These are phyloP conservation scores for Colletotrichum navitas DNA, from an alignment of 2,329 filamentous ascomycete genomes.

Conservation along the genomic window DNA sequence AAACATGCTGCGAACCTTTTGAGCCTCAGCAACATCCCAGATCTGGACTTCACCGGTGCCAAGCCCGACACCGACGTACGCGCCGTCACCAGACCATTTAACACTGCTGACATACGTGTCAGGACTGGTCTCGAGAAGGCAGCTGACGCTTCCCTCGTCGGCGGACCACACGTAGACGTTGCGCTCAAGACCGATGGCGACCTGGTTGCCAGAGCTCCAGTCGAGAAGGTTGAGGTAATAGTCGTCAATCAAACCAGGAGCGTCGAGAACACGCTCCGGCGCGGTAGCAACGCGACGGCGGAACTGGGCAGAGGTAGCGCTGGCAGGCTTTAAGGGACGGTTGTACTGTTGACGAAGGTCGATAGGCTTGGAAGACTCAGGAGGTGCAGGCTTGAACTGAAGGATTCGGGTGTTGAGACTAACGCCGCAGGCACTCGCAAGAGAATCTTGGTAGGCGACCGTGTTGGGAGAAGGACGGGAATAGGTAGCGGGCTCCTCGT, in stretches of 20 bases:
- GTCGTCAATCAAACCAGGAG: slow-evolving; percentile 95
- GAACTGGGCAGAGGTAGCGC: slow-evolving; percentile 83
- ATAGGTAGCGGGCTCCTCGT: slow-evolving; percentile 77
- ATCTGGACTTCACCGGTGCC: slow-evolving; percentile 98
- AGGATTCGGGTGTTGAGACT: slow-evolving; percentile 95
- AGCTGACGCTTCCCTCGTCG: slow-evolving; percentile 89
- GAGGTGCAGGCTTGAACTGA: slow-evolving; percentile 97
- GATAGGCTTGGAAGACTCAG: slow-evolving; percentile 97
- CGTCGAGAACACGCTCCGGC: slow-evolving; percentile 95
- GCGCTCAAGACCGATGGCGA: slow-evolving; percentile 96
- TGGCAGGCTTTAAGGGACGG: slow-evolving; percentile 86
- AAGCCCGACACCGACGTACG: slow-evolving; percentile 95
- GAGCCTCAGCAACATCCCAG: slow-evolving; percentile 96
- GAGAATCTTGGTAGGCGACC: slow-evolving; percentile 90
- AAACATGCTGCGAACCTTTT: slow-evolving; percentile 98
- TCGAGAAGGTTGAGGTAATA: slow-evolving; percentile 99
- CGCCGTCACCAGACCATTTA: slow-evolving; percentile 98
- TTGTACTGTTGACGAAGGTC: slow-evolving; percentile 99
- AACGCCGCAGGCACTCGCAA: slow-evolving; percentile 92
- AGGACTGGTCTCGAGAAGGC: slow-evolving; percentile 85
- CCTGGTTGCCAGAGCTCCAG: slow-evolving; percentile 98
- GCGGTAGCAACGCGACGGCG: slow-evolving; percentile 93
- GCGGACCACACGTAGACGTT: slow-evolving; percentile 99
- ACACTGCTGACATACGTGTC: slow-evolving; percentile 98
- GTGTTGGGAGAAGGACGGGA: slow-evolving; percentile 87